Percentiles rank a stretch among this genome's conserved stretches.
Evolutionary conservation across 2,329 filamentous ascomycete species (phyloP).

Genomic region (Curvularia eragrostidis): DNA sequence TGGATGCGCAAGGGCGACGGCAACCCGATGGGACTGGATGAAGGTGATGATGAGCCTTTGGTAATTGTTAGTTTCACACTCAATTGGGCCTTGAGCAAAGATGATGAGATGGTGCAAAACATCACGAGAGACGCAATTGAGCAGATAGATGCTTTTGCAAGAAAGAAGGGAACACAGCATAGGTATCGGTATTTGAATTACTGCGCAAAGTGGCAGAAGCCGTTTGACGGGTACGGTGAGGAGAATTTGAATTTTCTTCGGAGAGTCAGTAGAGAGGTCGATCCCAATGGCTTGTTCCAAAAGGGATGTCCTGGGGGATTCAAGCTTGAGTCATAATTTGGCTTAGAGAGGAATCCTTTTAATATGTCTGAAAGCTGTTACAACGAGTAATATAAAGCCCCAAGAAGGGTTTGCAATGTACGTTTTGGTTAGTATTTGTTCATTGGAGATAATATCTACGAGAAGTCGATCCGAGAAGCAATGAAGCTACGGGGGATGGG

Average conservation of each 20-base stretch:
- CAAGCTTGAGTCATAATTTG: conserved; percentile 28
- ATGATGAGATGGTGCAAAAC: conserved; percentile 39
- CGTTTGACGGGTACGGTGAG: conserved; percentile 43
- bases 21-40: conserved; percentile 23
- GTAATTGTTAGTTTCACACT: conserved; percentile 46
- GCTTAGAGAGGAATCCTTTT: neutral
- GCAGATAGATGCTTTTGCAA: conserved; percentile 43
- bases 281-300: conserved; percentile 48
- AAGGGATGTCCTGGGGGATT: conserved; percentile 45
- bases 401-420: no score
- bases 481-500: neutral
- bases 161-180: conserved; percentile 21
- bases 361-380: neutral
- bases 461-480: neutral
- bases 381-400: neutral
- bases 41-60: conserved; percentile 32
- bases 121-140: conserved; percentile 38
- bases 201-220: conserved; percentile 48
- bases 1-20: conserved; percentile 26
- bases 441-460: neutral
- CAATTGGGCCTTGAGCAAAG: conserved; percentile 37
- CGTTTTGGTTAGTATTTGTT: no score
- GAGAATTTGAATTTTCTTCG: conserved; percentile 36
- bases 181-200: conserved; percentile 46
- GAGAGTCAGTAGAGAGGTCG: conserved; percentile 43